Percentiles rank a stretch among this genome's conserved stretches.
These are phyloP conservation scores for Tulasnella sp. DNA, from an alignment of 768 basidiomycete species.

Conservation along the genomic window DNA sequence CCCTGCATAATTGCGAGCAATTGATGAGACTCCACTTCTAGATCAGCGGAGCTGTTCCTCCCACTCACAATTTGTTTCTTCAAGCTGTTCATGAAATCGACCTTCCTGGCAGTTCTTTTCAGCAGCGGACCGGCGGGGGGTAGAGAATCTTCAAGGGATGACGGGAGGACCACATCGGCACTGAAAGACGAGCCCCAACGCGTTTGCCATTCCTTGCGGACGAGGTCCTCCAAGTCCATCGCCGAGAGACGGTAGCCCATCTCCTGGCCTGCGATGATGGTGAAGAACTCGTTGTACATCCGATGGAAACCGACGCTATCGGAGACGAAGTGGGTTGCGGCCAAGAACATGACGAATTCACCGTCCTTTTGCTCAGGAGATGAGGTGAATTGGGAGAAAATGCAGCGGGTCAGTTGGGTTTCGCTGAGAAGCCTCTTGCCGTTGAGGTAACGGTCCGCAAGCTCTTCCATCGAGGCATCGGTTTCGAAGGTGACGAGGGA, in stretches of 20 bases:
- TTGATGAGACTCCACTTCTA: neutral
- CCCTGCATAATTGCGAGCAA: constrained; percentile 35
- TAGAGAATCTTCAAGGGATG: constrained; percentile 41
- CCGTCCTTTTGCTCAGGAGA: constrained; percentile 22
- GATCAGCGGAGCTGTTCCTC: neutral
- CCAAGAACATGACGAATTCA: constrained; percentile 54
- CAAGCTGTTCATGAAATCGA: constrained; percentile 48
- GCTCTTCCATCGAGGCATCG: constrained; percentile 14
- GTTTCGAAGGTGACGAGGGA: constrained; percentile 37
- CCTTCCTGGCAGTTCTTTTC: constrained; percentile 35
- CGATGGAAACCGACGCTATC: constrained; percentile 80
- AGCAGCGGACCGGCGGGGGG: constrained; percentile 30
- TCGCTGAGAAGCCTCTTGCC: constrained; percentile 62
- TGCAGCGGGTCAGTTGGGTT: constrained; percentile 51
- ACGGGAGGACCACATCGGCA: constrained; percentile 29
- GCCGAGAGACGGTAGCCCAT: neutral
- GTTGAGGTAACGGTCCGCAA: constrained; percentile 63
- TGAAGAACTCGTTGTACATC: constrained; percentile 71
- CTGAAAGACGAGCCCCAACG: constrained; percentile 22
- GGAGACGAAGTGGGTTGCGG: constrained; percentile 72
- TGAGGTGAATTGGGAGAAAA: constrained; percentile 22
- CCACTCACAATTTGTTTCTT: constrained; percentile 41
- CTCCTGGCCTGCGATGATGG: constrained; percentile 37
- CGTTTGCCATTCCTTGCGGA: neutral
- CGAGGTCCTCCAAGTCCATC: neutral